Conservation (phyloP, 306 rosid genomes). For the Begonia loranthoides region DNA sequence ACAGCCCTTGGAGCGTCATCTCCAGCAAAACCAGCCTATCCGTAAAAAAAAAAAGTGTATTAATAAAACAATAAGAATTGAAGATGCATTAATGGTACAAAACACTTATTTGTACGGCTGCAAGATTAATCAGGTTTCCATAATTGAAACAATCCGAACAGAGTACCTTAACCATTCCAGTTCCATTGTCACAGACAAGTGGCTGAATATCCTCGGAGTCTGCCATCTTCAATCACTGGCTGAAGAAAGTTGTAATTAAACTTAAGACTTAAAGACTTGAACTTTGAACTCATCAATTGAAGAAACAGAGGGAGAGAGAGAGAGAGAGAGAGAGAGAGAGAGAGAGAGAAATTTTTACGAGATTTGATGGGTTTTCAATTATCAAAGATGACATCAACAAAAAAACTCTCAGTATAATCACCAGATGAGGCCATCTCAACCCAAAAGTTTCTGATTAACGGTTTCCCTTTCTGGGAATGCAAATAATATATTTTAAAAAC, state of each 20-base stretch:
- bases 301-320: background rate
- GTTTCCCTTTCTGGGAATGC: no score
- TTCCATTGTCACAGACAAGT: conserved; percentile 84
- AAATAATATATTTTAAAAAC: no score
- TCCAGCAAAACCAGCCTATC: conserved; percentile 92
- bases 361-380: no score
- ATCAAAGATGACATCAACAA: no score
- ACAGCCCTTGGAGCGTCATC: conserved; percentile 97
- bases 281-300: background rate
- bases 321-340: background rate
- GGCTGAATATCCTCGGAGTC: conserved; percentile 88
- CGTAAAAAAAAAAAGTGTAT: background rate
- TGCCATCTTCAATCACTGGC: conserved; percentile 46
- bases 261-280: background rate
- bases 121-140: no score
- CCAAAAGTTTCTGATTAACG: no score
- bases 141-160: no score
- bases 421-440: no score
- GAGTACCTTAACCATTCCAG: conserved; percentile 85
- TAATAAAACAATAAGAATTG: background rate
- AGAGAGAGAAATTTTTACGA: background rate
- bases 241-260: conserved; percentile 6
- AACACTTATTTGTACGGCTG: no score
- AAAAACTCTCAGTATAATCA: no score
- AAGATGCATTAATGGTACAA: background rate